These are phyloP conservation scores for Beauveria rudraprayagi DNA, from an alignment of 2,329 filamentous ascomycete species.

Conservation along the genomic window DNA sequence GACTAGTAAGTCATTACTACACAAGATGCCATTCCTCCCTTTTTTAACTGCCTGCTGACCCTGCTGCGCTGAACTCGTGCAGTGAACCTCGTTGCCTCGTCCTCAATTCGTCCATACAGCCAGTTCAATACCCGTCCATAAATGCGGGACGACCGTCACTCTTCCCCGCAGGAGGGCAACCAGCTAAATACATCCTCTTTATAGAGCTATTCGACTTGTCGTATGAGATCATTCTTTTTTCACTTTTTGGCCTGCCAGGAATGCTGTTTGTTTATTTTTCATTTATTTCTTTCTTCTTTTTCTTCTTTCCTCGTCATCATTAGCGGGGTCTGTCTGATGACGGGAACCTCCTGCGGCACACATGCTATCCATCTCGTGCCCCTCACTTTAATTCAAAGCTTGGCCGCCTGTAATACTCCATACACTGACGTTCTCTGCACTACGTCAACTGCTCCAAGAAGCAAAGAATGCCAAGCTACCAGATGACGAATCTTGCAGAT, in stretches of 20 bases:
- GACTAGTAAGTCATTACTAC: too few species aligned
- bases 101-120: too few species aligned
- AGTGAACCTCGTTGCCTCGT: not conserved
- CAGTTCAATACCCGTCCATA: not conserved
- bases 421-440: not conserved
- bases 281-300: not conserved
- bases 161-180: slow-evolving; percentile 1
- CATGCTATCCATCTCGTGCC: not conserved
- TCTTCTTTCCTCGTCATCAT: not conserved
- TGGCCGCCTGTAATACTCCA: not conserved
- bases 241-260: not conserved
- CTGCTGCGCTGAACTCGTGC: not conserved
- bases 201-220: too few species aligned
- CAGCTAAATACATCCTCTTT: not conserved
- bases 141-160: not conserved
- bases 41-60: not conserved
- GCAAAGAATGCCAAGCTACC: not conserved
- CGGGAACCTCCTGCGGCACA: not conserved
- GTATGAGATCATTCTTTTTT: not conserved
- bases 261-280: not conserved
- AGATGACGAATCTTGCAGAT: not conserved
- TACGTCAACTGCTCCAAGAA: not conserved
- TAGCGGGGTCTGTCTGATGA: not conserved
- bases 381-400: not conserved
- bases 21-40: not conserved